A percentile compares a stretch with the other conserved stretches of the same genome.
These are phyloP conservation scores for Sanguinoderma infundibulare DNA, from an alignment of 1,284 basidiomycete species.

Conservation along the genomic window DNA sequence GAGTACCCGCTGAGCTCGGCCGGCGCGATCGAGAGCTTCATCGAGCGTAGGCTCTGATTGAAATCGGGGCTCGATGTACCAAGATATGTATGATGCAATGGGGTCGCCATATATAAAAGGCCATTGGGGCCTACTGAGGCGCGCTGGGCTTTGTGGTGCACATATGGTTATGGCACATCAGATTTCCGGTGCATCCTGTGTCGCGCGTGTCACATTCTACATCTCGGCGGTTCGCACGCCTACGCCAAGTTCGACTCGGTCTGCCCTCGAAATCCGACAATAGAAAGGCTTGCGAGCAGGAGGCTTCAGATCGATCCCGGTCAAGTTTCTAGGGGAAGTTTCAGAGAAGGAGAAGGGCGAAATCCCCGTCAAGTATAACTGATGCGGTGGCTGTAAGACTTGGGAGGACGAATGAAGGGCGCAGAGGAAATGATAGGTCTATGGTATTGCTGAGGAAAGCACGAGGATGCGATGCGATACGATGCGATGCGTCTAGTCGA, in stretches of 20 bases:
- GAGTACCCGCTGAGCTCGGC: conserved; percentile 76
- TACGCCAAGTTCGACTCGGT: neutral
- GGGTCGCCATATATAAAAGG: neutral
- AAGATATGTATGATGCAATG: neutral
- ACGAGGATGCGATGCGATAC: neutral
- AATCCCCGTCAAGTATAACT: no score
- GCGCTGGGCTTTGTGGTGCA: neutral
- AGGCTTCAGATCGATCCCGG: no score
- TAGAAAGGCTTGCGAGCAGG: no score
- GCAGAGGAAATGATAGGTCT: neutral
- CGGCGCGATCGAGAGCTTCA: conserved; percentile 80
- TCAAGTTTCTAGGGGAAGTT: no score
- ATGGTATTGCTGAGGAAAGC: neutral
- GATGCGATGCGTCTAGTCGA: no score
- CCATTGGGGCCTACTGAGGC: neutral
- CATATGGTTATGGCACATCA: neutral
- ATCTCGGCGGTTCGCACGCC: neutral
- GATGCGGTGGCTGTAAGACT: no score
- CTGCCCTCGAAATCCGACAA: no score
- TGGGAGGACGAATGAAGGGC: no score
- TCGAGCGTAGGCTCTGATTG: conserved; percentile 67
- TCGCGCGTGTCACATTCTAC: neutral
- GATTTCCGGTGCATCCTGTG: neutral
- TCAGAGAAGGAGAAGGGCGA: no score
- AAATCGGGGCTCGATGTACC: neutral